A percentile compares a stretch with the other conserved stretches of the same genome.
Conservation (phyloP, 768 basidiomycete genomes). For the Boletus eberwhitei region DNA sequence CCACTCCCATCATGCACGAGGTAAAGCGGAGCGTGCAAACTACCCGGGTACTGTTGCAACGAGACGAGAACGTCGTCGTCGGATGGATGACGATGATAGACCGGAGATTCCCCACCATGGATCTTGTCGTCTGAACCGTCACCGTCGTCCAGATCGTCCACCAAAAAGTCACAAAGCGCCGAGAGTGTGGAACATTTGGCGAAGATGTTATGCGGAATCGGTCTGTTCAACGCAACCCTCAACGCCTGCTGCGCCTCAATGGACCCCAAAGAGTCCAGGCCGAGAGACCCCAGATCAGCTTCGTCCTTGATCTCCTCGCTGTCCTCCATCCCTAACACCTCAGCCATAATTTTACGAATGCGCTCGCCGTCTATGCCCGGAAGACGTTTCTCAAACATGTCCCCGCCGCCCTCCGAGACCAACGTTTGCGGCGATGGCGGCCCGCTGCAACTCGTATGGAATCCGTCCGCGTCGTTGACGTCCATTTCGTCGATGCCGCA, state of each 20-base stretch:
- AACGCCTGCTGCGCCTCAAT: slow-evolving; percentile 58
- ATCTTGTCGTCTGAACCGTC: not conserved
- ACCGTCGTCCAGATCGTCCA: not conserved
- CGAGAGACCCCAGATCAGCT: slow-evolving; percentile 46
- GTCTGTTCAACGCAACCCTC: slow-evolving; percentile 37
- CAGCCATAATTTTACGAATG: slow-evolving; percentile 41
- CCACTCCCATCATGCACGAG: slow-evolving; percentile 77
- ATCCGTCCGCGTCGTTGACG: slow-evolving; percentile 3
- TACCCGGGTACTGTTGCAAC: slow-evolving; percentile 35
- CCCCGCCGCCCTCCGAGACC: slow-evolving; percentile 29
- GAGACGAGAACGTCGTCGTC: slow-evolving; percentile 28
- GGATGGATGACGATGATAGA: slow-evolving; percentile 11
- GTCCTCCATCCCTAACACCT: slow-evolving; percentile 38
- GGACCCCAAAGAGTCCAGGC: slow-evolving; percentile 62
- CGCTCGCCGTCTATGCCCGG: slow-evolving; percentile 6
- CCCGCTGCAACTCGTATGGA: slow-evolving; percentile 12
- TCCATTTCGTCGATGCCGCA: slow-evolving; percentile 10
- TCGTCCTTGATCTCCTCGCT: slow-evolving; percentile 41
- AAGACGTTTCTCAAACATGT: not conserved
- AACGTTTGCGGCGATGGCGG: slow-evolving; percentile 40
- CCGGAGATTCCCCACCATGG: not conserved
- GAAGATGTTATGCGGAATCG: slow-evolving; percentile 47
- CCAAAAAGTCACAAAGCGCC: slow-evolving; percentile 16
- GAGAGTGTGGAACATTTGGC: slow-evolving; percentile 36
- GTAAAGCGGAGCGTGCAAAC: slow-evolving; percentile 43